Evolutionary conservation across 2,329 filamentous ascomycete species (phyloP), one percentile per base, ranked within the genome.

Genomic region (Byssochlamys sp.): DNA sequence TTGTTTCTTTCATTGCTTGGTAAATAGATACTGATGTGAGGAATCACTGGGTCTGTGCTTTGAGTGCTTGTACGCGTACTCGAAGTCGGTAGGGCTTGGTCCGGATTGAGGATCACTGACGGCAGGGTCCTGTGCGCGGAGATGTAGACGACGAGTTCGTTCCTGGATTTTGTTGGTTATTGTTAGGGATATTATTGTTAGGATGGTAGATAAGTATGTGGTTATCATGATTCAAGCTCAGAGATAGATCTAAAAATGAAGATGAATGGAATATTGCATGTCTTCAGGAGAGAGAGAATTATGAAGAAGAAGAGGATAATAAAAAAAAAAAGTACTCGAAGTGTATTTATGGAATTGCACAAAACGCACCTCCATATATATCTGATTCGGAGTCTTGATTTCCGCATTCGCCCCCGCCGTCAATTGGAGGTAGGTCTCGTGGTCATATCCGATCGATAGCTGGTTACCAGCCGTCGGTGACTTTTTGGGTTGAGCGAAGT

Each of bases 361-460:
- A 7, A 19, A 54, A 60, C 62, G 28, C 24, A 70, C 68, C 67
- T 70, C 67, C 9, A 61, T 60, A 58, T 67, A 69, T 25, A 68
- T 54, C 56, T 70, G 68, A 53, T 65, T 69, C n/a, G 65, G 63
- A 9, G 68, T 70, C 62, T 69, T 65, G 54, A 62, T 61, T 31
- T 48, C 55, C 4, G 55, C 29, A 3, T 59, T 58, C 28, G 59
- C 60, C 2, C 66, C 67, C 9, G 62, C 62, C 26, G 63, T 63
- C 31, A 70, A 58, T 53, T 69, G 66, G 12, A 70, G 65, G 49
- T 69, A 70, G 14, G 63, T 62, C 55, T 70, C 68, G 35, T 70
- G 67, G 45, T 70, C 68, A 55, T 70, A 69, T 54, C 64, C 66
- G 57, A 70, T 63, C 6, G 67, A 35, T 25, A 61, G 57, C 28